Base-by-base conservation (phyloP, 2,329 filamentous ascomycete genomes). In the Fusarium sp. region DNA sequence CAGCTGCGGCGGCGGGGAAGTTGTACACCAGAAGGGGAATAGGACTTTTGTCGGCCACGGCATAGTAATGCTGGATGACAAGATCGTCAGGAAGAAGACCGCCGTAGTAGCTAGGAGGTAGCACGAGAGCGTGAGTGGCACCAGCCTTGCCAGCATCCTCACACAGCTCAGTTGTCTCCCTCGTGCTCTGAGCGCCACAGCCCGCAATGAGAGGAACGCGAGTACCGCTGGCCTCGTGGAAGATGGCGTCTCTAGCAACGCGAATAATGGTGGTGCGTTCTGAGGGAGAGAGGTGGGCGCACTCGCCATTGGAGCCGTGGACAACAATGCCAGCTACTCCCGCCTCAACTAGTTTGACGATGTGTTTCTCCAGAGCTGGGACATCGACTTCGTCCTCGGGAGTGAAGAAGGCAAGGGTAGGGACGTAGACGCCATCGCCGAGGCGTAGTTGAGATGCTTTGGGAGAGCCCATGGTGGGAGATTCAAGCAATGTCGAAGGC, bases 261-360 rank as follows among this genome's bases (percentile, higher is more conserved):
- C 81, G 6, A 82, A 78, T 93, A 67, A 95, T 87, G 52, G 88
- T 81, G 40, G 86, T 85, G 57, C 91, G 88, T 79, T 95, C 92
- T 23, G 85, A 82, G 68, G 89, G 89, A 26, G 89, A 89, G 28
- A 96, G 84, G 75, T 94, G 92, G 19, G 93, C 91, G 7, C 92
- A 92, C 81, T 96, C 92, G 72, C 92, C 92, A 73, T 95, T 96
- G 74, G 90, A 93, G 44, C 92, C 92, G 76, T 94, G 92, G 11
- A 91, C 92, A 47, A 91, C 90, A 48, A 96, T 84, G 14, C 92
- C 91, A 23, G 89, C 86, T 49, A 94, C 88, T 60, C 91, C 91
- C 34, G 91, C 86, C 72, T 89, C 83, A 46, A 91, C 91, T 10
- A 79, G 71, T 36, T 77, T 73, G 46, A 77, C 72, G 44, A 79